Conservation (phyloP, 306 rosid species). For the Styphnolobium japonicum region DNA sequence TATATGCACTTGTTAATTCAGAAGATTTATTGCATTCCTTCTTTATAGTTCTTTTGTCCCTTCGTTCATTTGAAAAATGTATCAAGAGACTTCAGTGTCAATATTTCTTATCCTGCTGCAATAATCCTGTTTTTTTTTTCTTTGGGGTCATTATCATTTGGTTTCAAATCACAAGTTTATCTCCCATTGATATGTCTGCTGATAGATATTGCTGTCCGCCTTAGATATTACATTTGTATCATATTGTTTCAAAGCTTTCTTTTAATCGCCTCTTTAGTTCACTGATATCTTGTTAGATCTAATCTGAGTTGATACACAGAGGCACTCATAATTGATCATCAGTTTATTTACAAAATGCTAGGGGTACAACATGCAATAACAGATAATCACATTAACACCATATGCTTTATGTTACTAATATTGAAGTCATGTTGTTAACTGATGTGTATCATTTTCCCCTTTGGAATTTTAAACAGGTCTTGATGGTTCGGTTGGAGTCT, state of each 20-base stretch:
- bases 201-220: neutral
- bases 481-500: conserved; percentile 90
- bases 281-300: neutral
- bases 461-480: conserved; percentile 53
- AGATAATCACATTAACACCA: neutral
- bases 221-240: neutral
- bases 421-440: conserved; percentile 9
- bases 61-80: neutral
- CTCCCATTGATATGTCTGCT: neutral
- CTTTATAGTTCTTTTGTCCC: neutral
- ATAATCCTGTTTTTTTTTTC: neutral
- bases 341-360: neutral
- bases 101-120: neutral
- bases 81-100: neutral
- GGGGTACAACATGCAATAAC: neutral
- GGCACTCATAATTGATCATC: neutral
- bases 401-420: neutral
- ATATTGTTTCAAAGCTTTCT: neutral
- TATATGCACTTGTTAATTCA: neutral
- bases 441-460: neutral
- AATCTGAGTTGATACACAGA: neutral
- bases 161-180: neutral
- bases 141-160: neutral
- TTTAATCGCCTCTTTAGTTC: neutral
- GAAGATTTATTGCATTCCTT: neutral